Percentiles rank a stretch among this genome's conserved stretches.
Evolutionary conservation across 164 flowering plant species (phyloP).

Genomic region (Stephania japonica): DNA sequence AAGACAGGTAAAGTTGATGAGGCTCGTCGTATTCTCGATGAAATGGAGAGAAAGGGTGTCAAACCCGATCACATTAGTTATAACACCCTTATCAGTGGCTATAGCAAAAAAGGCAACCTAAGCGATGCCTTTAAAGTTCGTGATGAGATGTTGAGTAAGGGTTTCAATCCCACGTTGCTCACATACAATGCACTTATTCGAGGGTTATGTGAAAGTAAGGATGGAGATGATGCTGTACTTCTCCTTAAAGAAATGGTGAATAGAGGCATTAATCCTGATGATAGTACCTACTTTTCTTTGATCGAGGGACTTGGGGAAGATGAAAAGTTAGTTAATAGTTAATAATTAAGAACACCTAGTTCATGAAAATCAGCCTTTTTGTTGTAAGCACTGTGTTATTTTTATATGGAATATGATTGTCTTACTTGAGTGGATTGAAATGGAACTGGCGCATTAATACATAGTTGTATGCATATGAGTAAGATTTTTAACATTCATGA

Average conservation of each 20-base stretch:
- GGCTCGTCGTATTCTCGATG: constrained; percentile 62
- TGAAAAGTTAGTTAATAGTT: constrained; percentile 12
- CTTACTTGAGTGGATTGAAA: too few relatives aligned
- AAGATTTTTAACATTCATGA: too few relatives aligned
- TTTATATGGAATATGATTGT: too few relatives aligned
- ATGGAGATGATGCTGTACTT: constrained; percentile 59
- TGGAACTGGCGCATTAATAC: too few relatives aligned
- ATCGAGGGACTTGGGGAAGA: constrained; percentile 47
- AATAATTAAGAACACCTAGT: too few relatives aligned
- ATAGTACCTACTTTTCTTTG: constrained; percentile 55
- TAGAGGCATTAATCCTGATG: constrained; percentile 72
- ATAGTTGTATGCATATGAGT: too few relatives aligned
- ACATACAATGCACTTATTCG: constrained; percentile 82
- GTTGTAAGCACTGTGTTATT: too few relatives aligned
- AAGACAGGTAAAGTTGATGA: constrained; percentile 66
- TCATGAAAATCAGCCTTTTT: too few relatives aligned
- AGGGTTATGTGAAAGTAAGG: constrained; percentile 62
- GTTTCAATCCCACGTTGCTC: constrained; percentile 74
- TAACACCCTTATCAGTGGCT: constrained; percentile 82
- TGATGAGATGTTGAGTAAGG: constrained; percentile 72
- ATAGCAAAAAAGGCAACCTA: constrained; percentile 72
- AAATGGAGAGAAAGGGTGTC: constrained; percentile 70
- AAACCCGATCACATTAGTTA: constrained; percentile 73
- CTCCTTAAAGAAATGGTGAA: constrained; percentile 76
- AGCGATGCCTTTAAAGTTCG: constrained; percentile 58